Conservation (phyloP, 352 stramenopile species). For the Globisporangium uncinulatum region DNA sequence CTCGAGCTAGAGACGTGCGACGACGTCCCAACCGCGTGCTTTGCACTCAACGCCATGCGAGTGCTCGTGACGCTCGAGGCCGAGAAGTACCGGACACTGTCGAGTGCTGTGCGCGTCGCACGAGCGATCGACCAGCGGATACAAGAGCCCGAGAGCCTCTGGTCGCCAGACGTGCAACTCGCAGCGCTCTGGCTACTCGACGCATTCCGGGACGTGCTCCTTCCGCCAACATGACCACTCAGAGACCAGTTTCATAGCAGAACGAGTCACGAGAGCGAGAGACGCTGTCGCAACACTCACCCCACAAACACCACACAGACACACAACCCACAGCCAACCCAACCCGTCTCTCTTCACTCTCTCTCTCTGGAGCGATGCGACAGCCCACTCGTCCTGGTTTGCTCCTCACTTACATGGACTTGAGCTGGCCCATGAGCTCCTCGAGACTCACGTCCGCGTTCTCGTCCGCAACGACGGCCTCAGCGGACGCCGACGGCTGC, state of each 20-base stretch:
- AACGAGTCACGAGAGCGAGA: neutral
- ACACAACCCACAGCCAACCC: neutral
- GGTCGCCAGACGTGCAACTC: constrained; percentile 25
- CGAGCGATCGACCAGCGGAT: constrained; percentile 31
- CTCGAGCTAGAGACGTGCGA: constrained; percentile 34
- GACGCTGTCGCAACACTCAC: neutral
- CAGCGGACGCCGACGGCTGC: constrained; percentile 13
- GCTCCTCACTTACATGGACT: constrained; percentile 38
- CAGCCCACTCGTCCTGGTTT: too few relatives aligned
- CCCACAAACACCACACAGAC: neutral
- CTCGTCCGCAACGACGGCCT: constrained; percentile 13
- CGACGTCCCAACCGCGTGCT: constrained; percentile 21
- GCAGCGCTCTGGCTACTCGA: constrained; percentile 35
- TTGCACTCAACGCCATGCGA: constrained; percentile 34
- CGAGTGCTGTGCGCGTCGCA: constrained; percentile 30
- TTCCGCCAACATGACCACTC: constrained; percentile 2
- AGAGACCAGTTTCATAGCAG: neutral
- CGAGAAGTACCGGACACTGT: constrained; percentile 22
- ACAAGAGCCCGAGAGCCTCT: constrained; percentile 25
- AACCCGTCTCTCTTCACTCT: neutral
- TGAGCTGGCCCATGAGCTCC: constrained; percentile 76
- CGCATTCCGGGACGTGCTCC: constrained; percentile 27
- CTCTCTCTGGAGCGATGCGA: too few relatives aligned
- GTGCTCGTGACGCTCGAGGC: constrained; percentile 21
- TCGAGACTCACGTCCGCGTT: constrained; percentile 53